A percentile compares a stretch with the other conserved stretches of the same genome.
Evolutionary conservation across 305 asterid genomes (phyloP).

Genomic region (Fraxinus sp.): DNA sequence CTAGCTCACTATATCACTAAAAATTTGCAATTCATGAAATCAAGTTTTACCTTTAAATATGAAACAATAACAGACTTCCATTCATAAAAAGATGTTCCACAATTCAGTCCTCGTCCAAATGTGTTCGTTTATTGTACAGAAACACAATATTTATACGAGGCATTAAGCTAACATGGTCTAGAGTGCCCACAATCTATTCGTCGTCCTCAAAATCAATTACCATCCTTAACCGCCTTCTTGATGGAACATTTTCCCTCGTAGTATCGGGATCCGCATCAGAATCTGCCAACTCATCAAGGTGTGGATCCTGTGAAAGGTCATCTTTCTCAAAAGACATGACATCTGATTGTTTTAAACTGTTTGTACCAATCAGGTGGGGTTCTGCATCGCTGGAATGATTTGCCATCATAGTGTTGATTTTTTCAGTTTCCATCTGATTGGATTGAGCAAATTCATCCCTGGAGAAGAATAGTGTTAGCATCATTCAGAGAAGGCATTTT

Average conservation of each 20-base stretch:
- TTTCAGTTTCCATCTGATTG: constrained; percentile 26
- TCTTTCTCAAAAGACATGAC: constrained; percentile 13
- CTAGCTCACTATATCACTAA: neutral
- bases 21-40: neutral
- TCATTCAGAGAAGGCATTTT: neutral
- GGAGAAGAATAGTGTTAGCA: constrained; percentile 19
- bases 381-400: constrained; percentile 28
- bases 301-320: constrained; percentile 26
- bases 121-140: neutral
- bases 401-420: constrained; percentile 13
- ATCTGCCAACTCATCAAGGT: constrained; percentile 44
- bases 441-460: constrained; percentile 45
- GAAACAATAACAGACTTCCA: neutral
- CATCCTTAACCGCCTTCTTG: constrained; percentile 71
- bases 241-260: constrained; percentile 30
- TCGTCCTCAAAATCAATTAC: constrained; percentile 74
- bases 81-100: neutral
- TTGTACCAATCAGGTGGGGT: constrained; percentile 27
- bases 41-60: neutral
- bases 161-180: neutral
- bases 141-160: neutral
- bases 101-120: neutral
- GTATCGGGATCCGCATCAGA: constrained; percentile 34
- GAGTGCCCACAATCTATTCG: constrained; percentile 30
- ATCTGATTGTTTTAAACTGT: constrained; percentile 26